Evolutionary conservation across 1,284 basidiomycete genomes (phyloP).

Genomic region (Cryptococcus deneoformans): DNA sequence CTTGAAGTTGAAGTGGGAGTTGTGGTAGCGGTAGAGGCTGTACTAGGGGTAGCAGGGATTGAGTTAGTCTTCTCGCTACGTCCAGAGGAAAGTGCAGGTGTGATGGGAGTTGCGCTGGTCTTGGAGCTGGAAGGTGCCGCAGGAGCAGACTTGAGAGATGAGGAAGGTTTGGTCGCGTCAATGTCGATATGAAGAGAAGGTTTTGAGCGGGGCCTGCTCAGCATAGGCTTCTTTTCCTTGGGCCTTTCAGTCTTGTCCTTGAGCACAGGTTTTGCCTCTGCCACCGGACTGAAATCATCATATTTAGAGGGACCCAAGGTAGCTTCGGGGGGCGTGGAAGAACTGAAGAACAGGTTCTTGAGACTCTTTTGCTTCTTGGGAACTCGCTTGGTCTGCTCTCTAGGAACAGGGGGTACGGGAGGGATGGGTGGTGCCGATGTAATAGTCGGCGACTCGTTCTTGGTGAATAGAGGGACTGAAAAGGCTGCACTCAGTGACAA

Average conservation of each 20-base stretch:
- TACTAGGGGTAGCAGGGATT: constrained; percentile 3
- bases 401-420: constrained; percentile 4
- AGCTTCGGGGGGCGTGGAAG: constrained; percentile 6
- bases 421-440: background rate
- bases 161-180: constrained; percentile 9
- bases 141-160: background rate
- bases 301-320: background rate
- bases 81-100: constrained; percentile 10
- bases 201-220: constrained; percentile 22
- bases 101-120: constrained; percentile 2
- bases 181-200: constrained; percentile 27
- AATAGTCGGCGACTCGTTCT: background rate
- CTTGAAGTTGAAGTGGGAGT: background rate
- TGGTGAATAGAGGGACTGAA: background rate
- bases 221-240: constrained; percentile 1
- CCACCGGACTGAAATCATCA: background rate
- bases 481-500: constrained; percentile 20
- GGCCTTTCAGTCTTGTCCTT: background rate
- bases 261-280: background rate
- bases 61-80: constrained; percentile 5
- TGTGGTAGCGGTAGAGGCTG: background rate
- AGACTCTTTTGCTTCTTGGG: constrained; percentile 30
- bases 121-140: background rate
- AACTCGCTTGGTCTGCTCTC: background rate
- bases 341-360: constrained; percentile 30